These are phyloP conservation scores for Wilhelminamyces savonicus DNA, from an alignment of 805 yeast species.

Conservation along the genomic window DNA sequence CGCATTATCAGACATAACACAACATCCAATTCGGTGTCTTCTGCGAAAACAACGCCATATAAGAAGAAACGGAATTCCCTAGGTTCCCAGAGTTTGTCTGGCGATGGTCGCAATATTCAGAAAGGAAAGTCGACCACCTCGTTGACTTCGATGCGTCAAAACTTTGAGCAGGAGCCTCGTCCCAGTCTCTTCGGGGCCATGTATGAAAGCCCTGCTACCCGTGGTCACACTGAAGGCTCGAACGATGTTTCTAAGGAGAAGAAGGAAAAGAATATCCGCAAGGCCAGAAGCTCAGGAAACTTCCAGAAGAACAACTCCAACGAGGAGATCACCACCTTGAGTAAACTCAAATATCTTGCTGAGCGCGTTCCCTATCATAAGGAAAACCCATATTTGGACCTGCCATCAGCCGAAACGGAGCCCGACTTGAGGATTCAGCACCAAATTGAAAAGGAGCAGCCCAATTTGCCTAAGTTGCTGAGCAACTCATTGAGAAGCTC, in stretches of 20 bases:
- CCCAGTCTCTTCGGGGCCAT: too few species aligned
- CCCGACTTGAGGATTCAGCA: too few species aligned
- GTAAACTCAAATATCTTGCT: conserved; percentile 9
- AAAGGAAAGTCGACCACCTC: conserved; percentile 18
- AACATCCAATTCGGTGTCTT: too few species aligned
- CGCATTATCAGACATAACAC: conserved; percentile 21
- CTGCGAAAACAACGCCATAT: too few species aligned
- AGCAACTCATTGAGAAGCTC: conserved; percentile 26
- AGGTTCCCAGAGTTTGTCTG: too few species aligned
- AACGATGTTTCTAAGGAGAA: background rate
- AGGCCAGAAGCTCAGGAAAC: conserved; percentile 32
- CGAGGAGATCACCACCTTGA: conserved; percentile 3
- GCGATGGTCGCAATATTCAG: conserved; percentile 1
- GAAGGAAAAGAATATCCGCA: conserved; percentile 11
- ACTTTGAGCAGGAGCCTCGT: too few species aligned
- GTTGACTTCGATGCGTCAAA: conserved; percentile 4
- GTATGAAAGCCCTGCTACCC: too few species aligned
- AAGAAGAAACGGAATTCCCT: too few species aligned
- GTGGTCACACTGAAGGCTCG: background rate
- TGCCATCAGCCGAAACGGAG: conserved; percentile 1
- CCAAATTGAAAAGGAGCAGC: conserved; percentile 15
- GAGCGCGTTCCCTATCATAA: conserved; percentile 17
- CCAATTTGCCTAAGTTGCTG: conserved; percentile 29
- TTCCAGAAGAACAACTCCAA: conserved; percentile 7
- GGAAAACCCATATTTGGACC: conserved; percentile 22